Base-by-base conservation (phyloP, 164 flowering plant species). In the Dillenia suffruticosa region DNA sequence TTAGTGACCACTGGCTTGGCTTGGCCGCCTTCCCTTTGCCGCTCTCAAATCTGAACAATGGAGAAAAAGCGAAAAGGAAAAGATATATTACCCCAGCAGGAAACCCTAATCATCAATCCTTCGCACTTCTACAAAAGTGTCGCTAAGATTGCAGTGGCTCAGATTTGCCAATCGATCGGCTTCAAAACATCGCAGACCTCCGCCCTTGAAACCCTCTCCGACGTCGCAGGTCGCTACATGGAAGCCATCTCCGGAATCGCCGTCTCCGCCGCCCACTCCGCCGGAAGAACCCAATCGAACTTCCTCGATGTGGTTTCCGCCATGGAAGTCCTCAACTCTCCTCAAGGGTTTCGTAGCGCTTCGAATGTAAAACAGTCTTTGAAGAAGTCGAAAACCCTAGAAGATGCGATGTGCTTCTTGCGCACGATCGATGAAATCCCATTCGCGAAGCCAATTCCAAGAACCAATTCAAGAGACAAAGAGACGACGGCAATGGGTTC, bases 111-210 rank as follows among this genome's bases (percentile, higher is more conserved):
- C 7, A 5, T 32, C 40, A 5, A 32, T 32, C 40, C 40, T 32
- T 4, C 6, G 40, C 7, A 32, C 40, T 32, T 32, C 40, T 32
- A 32, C 40, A 5, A 32, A 32, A 4, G 40, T 13, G 57, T 77
- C 15, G 63, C 76, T 0, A 67, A 45, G 60, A 44, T 72, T 9
- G 81, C 83, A 8, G 79, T 77, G 13, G 71, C 89, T 2, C 89
- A 84, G 66, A 79, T 82, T 50, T 80, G 83, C 67, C 75, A 70
- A 44, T 76, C 83, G 3, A 46, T 77, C 1, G 87, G 89, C 51
- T 84, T 59, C 74, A 63, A 57, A 2, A 13, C 51, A 22, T 48
- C 76, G 10, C 66, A 74, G 46, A 11, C 1, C 15, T 61, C 78
- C 0, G 83, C 83, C 12, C 74, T 82, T 10, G 64, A 75, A 45